Evolutionary conservation across 352 stramenopile species (phyloP).

Genomic region (Phytopythium montanum): DNA sequence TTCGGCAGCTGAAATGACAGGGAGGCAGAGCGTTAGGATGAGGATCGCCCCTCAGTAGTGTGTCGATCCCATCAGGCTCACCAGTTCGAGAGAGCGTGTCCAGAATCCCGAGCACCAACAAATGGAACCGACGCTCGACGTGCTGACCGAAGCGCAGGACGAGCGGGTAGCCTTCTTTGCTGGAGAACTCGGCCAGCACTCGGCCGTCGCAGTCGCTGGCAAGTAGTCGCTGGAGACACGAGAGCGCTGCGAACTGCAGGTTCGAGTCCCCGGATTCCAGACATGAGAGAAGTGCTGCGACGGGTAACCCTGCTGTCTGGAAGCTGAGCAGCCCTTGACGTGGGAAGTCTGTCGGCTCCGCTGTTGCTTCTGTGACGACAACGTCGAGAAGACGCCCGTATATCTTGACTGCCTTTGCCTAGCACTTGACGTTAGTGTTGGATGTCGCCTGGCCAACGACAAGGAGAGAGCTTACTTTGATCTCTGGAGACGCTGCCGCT

Average conservation of each 20-base stretch:
- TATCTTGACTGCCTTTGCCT: constrained; percentile 20
- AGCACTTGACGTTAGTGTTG: background rate
- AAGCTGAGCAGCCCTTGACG: constrained; percentile 16
- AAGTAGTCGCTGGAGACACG: constrained; percentile 32
- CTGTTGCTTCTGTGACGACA: constrained; percentile 5
- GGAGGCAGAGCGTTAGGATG: background rate
- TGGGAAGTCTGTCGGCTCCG: background rate
- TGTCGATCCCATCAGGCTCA: too few relatives aligned
- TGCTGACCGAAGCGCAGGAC: constrained; percentile 27
- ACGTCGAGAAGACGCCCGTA: constrained; percentile 19
- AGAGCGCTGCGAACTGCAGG: constrained; percentile 34
- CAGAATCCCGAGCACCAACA: constrained; percentile 34
- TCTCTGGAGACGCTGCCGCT: constrained; percentile 9
- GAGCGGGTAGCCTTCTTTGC: constrained; percentile 16
- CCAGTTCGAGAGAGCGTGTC: constrained; percentile 33
- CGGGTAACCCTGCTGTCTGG: constrained; percentile 29
- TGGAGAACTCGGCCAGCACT: constrained; percentile 30
- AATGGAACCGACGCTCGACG: constrained; percentile 35
- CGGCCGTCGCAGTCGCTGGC: constrained; percentile 18
- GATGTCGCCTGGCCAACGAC: too few relatives aligned
- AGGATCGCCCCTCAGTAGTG: background rate
- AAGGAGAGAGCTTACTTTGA: constrained; percentile 10
- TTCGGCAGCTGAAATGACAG: background rate
- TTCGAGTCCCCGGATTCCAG: constrained; percentile 20
- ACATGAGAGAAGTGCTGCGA: constrained; percentile 28